Conservation (phyloP, 495 filamentous ascomycete species). For the Xeromyces bisporus region DNA sequence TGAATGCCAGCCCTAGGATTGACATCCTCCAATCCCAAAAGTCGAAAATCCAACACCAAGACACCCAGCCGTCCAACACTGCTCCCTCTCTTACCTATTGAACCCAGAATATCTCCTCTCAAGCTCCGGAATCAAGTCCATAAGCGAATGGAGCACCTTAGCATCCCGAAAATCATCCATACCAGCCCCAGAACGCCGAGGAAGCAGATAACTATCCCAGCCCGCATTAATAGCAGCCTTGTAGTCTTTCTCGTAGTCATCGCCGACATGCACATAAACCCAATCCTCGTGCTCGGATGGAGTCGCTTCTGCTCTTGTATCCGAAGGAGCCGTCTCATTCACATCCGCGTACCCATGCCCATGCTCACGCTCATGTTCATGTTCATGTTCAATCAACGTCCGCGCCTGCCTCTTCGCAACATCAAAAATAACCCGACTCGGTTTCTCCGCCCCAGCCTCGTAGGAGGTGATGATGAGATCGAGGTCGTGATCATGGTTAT, state of each 20-base stretch:
- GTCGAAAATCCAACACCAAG: too few relatives aligned
- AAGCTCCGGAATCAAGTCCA: constrained; percentile 11
- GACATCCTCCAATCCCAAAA: too few relatives aligned
- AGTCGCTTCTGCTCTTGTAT: constrained; percentile 1
- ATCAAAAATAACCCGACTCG: constrained; percentile 43
- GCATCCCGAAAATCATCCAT: constrained; percentile 3
- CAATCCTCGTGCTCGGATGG: constrained; percentile 21
- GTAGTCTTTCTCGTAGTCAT: constrained; percentile 48
- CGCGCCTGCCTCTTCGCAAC: constrained; percentile 34
- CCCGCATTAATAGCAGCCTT: constrained; percentile 41
- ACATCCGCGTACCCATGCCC: constrained; percentile 45
- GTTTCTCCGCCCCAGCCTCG: constrained; percentile 56
- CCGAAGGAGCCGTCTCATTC: constrained; percentile 17
- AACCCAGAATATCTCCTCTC: background rate
- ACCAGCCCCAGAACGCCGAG: constrained; percentile 16
- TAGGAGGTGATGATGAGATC: constrained; percentile 57
- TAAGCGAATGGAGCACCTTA: constrained; percentile 13
- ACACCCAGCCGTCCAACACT: too few relatives aligned
- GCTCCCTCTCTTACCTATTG: too few relatives aligned
- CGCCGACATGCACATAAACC: constrained; percentile 47
- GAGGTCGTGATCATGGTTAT: constrained; percentile 27
- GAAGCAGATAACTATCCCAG: constrained; percentile 42
- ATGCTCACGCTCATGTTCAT: constrained; percentile 53
- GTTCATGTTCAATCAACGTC: constrained; percentile 31
- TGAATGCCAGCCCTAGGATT: too few relatives aligned